Percentiles rank a stretch among this genome's conserved stretches.
Evolutionary conservation across 257 asterid species (phyloP).

Genomic region (Nyctanthes arbortristis): DNA sequence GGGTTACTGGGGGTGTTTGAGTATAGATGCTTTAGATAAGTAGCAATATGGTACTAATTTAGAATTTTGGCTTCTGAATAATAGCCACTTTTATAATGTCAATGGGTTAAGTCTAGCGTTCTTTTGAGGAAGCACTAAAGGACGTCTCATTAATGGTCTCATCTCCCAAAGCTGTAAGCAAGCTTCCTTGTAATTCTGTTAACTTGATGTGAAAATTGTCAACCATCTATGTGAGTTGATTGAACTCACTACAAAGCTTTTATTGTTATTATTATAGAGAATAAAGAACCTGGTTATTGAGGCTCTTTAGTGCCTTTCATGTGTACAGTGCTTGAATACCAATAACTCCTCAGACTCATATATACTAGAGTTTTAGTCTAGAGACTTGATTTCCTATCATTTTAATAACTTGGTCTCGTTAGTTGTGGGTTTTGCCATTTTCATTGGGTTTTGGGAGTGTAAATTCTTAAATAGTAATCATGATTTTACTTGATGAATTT

Average conservation of each 20-base stretch:
- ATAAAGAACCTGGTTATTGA: not conserved
- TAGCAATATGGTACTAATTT: slow-evolving; percentile 11
- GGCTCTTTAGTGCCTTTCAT: not conserved
- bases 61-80: slow-evolving; percentile 12
- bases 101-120: not conserved
- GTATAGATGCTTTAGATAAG: not conserved
- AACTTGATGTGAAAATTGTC: not conserved
- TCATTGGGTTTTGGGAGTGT: too few relatives aligned
- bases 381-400: too few relatives aligned
- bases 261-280: not conserved
- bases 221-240: not conserved
- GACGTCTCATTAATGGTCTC: not conserved
- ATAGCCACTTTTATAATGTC: slow-evolving; percentile 1
- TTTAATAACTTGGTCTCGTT: too few relatives aligned
- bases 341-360: not conserved
- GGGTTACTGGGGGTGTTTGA: not conserved
- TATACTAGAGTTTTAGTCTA: not conserved
- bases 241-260: not conserved
- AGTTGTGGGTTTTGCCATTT: too few relatives aligned
- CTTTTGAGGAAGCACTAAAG: not conserved
- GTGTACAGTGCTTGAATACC: not conserved
- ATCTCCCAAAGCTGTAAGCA: not conserved
- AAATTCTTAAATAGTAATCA: too few relatives aligned
- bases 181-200: not conserved
- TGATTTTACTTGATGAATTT: too few relatives aligned